A percentile compares a stretch with the other conserved stretches of the same genome.
phyloP scores from a whole-genome alignment of 2,329 filamentous ascomycete species.

The Periconia sp. region DNA sequence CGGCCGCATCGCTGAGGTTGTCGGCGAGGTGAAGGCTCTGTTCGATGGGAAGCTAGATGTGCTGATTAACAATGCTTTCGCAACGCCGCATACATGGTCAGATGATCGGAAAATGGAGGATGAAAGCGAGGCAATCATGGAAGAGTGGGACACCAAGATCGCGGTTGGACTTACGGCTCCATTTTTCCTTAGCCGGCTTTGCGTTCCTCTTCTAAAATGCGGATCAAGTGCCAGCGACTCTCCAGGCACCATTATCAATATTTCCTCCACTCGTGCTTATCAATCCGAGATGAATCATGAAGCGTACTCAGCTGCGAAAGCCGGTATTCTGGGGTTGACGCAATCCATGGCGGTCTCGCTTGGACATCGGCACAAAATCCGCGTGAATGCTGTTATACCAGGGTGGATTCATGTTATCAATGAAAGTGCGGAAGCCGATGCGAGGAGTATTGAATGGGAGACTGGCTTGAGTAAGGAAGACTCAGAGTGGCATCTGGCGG shows the following conservation, averaged over 20 bases:
- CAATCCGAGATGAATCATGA: conserved; percentile 59
- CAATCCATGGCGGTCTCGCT: conserved; percentile 57
- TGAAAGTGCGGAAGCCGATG: conserved; percentile 50
- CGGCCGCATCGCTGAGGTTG: conserved; percentile 41
- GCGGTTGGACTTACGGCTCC: conserved; percentile 42
- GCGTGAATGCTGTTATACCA: conserved; percentile 57
- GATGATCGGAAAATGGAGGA: conserved; percentile 37
- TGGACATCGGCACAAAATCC: conserved; percentile 50
- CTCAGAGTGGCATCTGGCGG: conserved; percentile 57
- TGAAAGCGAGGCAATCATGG: conserved; percentile 34
- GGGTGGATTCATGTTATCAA: conserved; percentile 60
- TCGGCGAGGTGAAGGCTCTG: conserved; percentile 44
- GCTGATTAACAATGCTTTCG: conserved; percentile 45
- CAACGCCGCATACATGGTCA: conserved; percentile 33
- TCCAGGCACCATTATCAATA: conserved; percentile 50
- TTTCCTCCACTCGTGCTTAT: conserved; percentile 58
- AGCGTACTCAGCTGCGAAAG: conserved; percentile 58
- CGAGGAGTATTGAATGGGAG: conserved; percentile 51
- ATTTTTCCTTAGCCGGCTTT: conserved; percentile 39
- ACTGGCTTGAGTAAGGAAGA: conserved; percentile 55
- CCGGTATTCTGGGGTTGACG: conserved; percentile 57
- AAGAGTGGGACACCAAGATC: conserved; percentile 42
- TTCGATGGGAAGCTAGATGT: conserved; percentile 43
- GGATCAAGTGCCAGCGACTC: conserved; percentile 22
- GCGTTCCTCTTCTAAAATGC: conserved; percentile 33